Evolutionary conservation across 371 early-diverging fungal species (phyloP).

Genomic region (Massospora cicadina): DNA sequence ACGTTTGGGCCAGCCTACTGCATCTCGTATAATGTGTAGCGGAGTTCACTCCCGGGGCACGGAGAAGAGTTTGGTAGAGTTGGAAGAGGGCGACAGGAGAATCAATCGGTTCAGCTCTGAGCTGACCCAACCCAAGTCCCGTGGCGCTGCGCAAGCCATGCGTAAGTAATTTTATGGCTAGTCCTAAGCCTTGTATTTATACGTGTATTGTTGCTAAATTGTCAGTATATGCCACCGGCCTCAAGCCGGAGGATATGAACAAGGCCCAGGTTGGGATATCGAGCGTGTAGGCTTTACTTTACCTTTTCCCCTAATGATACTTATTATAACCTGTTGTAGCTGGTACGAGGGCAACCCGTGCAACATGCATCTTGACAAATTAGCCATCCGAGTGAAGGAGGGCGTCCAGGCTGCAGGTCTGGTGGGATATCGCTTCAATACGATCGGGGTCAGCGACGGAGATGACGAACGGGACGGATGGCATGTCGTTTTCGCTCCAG

Average conservation of each 20-base stretch:
- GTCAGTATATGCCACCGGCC: conserved; percentile 76
- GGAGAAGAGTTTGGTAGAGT: not conserved
- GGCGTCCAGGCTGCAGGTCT: conserved; percentile 76
- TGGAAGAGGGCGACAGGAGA: not conserved
- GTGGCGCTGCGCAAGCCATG: conserved; percentile 94
- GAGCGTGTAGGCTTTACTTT: conserved; percentile 44
- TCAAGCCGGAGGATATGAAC: conserved; percentile 58
- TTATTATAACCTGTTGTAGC: conserved; percentile 17
- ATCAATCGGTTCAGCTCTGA: conserved; percentile 61
- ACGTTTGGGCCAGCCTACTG: too few relatives aligned
- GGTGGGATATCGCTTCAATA: conserved; percentile 89
- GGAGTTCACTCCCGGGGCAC: not conserved
- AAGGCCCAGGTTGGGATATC: conserved; percentile 88
- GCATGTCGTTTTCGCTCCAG: conserved; percentile 92
- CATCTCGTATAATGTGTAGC: not conserved
- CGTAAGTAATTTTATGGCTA: conserved; percentile 48
- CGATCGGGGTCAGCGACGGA: conserved; percentile 94
- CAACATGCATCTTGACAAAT: conserved; percentile 93
- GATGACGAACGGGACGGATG: conserved; percentile 88
- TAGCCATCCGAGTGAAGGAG: conserved; percentile 73
- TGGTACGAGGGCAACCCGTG: conserved; percentile 98
- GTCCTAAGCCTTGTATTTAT: not conserved
- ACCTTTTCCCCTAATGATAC: not conserved
- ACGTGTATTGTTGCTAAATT: not conserved
- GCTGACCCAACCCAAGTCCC: conserved; percentile 84